Conservation (phyloP, 768 basidiomycete genomes). For the Russula virescens region DNA sequence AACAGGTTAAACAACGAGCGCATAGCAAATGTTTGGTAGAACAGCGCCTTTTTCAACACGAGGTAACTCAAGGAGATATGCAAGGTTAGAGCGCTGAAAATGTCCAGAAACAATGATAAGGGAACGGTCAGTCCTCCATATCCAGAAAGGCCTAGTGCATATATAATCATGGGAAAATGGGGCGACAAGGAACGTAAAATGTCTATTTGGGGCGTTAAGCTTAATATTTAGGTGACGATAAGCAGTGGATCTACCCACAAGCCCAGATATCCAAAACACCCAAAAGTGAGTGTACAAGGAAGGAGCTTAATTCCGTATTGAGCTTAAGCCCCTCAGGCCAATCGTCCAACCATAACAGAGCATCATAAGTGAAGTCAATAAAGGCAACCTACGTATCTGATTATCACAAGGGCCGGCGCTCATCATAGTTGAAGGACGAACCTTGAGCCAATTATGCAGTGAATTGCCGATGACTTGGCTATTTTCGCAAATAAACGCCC, state of each 20-base stretch:
- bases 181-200: slow-evolving; percentile 2
- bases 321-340: slow-evolving; percentile 97
- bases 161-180: slow-evolving; percentile 17
- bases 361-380: slow-evolving; percentile 43
- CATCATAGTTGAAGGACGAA: background rate
- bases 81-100: slow-evolving; percentile 57
- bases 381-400: slow-evolving; percentile 34
- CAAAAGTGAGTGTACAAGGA: slow-evolving; percentile 71
- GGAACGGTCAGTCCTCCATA: slow-evolving; percentile 19
- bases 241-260: slow-evolving; percentile 41
- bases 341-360: slow-evolving; percentile 79
- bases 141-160: slow-evolving; percentile 19
- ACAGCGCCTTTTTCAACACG: slow-evolving; percentile 55
- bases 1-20: slow-evolving; percentile 86
- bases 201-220: background rate
- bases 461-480: slow-evolving; percentile 39
- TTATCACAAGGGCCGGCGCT: background rate
- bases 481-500: slow-evolving; percentile 67
- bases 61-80: slow-evolving; percentile 71
- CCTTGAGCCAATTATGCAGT: slow-evolving; percentile 24
- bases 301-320: slow-evolving; percentile 86
- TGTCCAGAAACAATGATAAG: slow-evolving; percentile 17
- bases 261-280: slow-evolving; percentile 65
- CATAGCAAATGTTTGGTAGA: slow-evolving; percentile 48
- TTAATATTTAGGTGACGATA: background rate